Conservation (phyloP, 352 stramenopile species). For the Pythium biforme region DNA sequence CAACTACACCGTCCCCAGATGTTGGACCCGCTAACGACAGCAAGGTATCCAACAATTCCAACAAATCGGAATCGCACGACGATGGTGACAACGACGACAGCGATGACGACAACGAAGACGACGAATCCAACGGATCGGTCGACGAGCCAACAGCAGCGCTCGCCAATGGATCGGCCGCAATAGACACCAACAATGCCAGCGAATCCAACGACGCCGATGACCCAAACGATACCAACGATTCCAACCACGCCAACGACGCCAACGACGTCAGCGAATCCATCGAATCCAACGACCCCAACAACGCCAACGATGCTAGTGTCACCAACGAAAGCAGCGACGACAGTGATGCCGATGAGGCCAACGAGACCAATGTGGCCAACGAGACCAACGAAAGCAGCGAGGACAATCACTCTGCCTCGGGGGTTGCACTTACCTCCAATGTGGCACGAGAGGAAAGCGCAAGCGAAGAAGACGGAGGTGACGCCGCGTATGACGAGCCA, state of each 20-base stretch:
- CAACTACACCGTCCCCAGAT: constrained; percentile 11
- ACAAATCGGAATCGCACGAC: not conserved
- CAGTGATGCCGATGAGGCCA: not conserved
- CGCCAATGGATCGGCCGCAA: constrained; percentile 3
- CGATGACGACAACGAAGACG: not conserved
- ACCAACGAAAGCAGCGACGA: constrained; percentile 2
- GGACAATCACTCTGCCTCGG: constrained; percentile 15
- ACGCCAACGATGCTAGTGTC: not conserved
- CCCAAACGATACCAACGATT: not conserved
- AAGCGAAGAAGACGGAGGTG: not conserved
- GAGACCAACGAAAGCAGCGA: constrained; percentile 3
- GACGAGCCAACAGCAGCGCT: not conserved
- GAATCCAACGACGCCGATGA: too few species aligned
- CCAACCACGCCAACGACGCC: constrained; percentile 4
- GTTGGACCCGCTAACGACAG: not conserved
- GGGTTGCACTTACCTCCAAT: constrained; percentile 14
- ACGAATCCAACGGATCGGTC: constrained; percentile 1
- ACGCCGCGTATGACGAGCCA: constrained; percentile 5
- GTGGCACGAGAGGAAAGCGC: not conserved
- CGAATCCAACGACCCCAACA: constrained; percentile 3
- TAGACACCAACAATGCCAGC: not conserved
- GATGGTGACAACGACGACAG: not conserved
- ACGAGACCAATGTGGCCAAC: not conserved
- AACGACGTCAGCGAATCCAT: constrained; percentile 5
- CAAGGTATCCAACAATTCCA: constrained; percentile 8